phyloP scores from a whole-genome alignment of 768 basidiomycete species.

The Hygrophorus pudorinus region DNA sequence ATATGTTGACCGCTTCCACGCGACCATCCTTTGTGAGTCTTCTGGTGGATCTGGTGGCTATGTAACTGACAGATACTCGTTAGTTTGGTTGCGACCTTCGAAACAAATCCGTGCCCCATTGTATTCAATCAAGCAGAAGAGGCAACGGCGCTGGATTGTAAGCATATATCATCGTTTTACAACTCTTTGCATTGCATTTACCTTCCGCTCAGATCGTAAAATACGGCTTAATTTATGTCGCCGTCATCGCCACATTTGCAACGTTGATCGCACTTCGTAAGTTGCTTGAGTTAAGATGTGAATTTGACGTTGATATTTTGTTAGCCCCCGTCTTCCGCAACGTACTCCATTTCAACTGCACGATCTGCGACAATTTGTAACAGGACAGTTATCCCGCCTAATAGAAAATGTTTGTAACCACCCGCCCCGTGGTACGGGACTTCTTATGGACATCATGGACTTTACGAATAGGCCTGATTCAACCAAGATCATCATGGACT shows the following conservation, averaged over 20 bases:
- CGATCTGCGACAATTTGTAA: slow-evolving; percentile 60
- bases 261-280: slow-evolving; percentile 72
- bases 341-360: slow-evolving; percentile 50
- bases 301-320: slow-evolving; percentile 8
- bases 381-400: slow-evolving; percentile 20
- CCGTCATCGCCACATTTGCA: slow-evolving; percentile 59
- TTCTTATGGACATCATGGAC: slow-evolving; percentile 28
- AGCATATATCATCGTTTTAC: slow-evolving; percentile 25
- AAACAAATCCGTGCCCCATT: slow-evolving; percentile 90
- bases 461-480: slow-evolving; percentile 23
- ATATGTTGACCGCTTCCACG: slow-evolving; percentile 86
- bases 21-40: slow-evolving; percentile 78
- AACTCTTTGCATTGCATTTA: slow-evolving; percentile 1
- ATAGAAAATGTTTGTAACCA: slow-evolving; percentile 16
- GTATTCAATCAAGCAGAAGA: slow-evolving; percentile 83
- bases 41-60: slow-evolving; percentile 1
- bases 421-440: slow-evolving; percentile 20
- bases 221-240: slow-evolving; percentile 71
- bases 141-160: slow-evolving; percentile 86
- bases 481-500: slow-evolving; percentile 28
- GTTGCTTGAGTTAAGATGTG: slow-evolving; percentile 20
- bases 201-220: slow-evolving; percentile 52
- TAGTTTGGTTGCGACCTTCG: slow-evolving; percentile 92
- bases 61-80: slow-evolving; percentile 10
- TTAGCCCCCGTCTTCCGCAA: slow-evolving; percentile 55